Conservation (phyloP, 768 basidiomycete genomes). For the Lyophyllum atratum region DNA sequence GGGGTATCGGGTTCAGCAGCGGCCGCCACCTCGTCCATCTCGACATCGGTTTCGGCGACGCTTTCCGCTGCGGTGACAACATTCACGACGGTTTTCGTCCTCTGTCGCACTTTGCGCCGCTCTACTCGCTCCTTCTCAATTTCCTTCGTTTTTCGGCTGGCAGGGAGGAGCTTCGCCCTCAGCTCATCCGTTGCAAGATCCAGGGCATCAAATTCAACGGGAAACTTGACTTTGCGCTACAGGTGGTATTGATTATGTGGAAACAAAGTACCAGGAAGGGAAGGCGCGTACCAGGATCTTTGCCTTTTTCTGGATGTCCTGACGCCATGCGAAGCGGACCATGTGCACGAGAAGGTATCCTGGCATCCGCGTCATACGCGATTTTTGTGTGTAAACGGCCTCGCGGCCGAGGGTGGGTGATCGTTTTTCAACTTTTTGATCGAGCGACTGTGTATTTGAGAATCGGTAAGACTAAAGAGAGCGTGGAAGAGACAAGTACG, state of each 20-base stretch:
- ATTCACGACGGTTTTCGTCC: conserved; percentile 52
- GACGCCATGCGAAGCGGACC: conserved; percentile 95
- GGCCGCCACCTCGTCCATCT: conserved; percentile 42
- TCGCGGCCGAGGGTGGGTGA: conserved; percentile 79
- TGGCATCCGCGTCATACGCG: conserved; percentile 83
- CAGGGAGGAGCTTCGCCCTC: conserved; percentile 67
- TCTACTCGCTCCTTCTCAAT: conserved; percentile 84
- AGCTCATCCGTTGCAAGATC: conserved; percentile 84
- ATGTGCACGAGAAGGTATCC: conserved; percentile 87
- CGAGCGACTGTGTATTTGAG: conserved; percentile 60
- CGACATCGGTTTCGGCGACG: conserved; percentile 40
- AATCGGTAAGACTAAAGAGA: not conserved
- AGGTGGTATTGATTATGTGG: not conserved
- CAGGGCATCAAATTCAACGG: conserved; percentile 81
- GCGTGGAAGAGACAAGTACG: conserved; percentile 11
- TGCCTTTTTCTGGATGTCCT: conserved; percentile 88
- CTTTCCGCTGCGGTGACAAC: conserved; percentile 27
- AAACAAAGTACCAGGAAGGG: not conserved
- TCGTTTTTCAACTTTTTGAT: conserved; percentile 83
- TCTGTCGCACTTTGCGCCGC: conserved; percentile 77
- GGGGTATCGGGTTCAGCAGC: conserved; percentile 19
- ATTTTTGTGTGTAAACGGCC: conserved; percentile 79
- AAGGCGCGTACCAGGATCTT: conserved; percentile 83
- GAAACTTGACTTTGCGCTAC: conserved; percentile 91
- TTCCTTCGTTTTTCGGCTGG: conserved; percentile 71